A percentile compares a stretch with the other conserved stretches of the same genome.
Conservation (phyloP, 1,284 basidiomycete species). For the Lentinula novae-zelandiae region DNA sequence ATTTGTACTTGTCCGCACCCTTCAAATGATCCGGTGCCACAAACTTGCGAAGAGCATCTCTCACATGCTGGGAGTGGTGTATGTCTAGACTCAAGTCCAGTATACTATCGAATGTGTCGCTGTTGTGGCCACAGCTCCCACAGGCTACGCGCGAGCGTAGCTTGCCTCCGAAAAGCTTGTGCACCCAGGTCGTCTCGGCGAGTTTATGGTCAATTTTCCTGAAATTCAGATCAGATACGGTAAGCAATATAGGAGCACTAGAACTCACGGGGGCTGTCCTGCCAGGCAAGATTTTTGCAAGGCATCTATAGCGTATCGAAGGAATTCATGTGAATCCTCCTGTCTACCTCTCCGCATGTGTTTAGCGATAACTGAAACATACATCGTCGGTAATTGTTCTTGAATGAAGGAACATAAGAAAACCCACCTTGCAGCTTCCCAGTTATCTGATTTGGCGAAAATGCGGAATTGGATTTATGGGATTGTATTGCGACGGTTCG, state of each 20-base stretch:
- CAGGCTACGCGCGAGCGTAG: slow-evolving; percentile 95
- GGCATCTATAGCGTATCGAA: slow-evolving; percentile 92
- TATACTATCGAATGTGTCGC: slow-evolving; percentile 96
- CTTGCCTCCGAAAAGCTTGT: slow-evolving; percentile 91
- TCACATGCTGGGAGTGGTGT: slow-evolving; percentile 57
- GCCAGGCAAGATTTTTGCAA: slow-evolving; percentile 84
- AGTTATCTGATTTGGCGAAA: slow-evolving; percentile 62
- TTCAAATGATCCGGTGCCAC: slow-evolving; percentile 80
- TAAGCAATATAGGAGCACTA: not conserved
- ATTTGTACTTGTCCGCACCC: slow-evolving; percentile 96
- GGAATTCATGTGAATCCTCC: slow-evolving; percentile 98
- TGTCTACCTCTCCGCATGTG: slow-evolving; percentile 89
- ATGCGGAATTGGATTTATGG: slow-evolving; percentile 41
- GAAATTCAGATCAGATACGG: slow-evolving; percentile 9
- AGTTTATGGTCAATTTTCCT: slow-evolving; percentile 80
- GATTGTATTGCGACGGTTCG: slow-evolving; percentile 51
- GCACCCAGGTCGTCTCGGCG: slow-evolving; percentile 91
- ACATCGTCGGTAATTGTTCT: not conserved
- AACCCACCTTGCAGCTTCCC: slow-evolving; percentile 60
- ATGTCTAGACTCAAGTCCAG: slow-evolving; percentile 93
- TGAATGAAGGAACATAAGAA: slow-evolving; percentile 24
- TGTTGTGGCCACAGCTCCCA: slow-evolving; percentile 77
- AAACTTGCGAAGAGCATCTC: slow-evolving; percentile 81
- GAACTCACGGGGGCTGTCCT: slow-evolving; percentile 64
- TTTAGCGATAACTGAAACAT: slow-evolving; percentile 77